Percentiles rank a stretch among this genome's conserved stretches.
Evolutionary conservation across 1,284 basidiomycete genomes (phyloP).

Genomic region (Vanrija pseudolonga): DNA sequence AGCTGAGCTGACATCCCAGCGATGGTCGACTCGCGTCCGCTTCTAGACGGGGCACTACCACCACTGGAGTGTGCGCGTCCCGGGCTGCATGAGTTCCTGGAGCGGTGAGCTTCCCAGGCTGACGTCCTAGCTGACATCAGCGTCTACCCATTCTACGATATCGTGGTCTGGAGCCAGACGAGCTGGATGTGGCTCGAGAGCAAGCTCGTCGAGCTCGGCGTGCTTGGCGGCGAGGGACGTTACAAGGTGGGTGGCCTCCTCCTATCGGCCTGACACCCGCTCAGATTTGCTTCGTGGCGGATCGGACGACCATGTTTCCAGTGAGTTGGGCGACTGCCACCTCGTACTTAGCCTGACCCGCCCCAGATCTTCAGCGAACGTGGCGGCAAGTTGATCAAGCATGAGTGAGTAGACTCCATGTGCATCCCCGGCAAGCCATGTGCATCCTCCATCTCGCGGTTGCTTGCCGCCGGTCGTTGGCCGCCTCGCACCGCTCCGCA

Average conservation of each 20-base stretch:
- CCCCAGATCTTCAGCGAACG: slow-evolving; percentile 59
- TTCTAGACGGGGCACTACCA: slow-evolving; percentile 71
- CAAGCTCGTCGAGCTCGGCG: slow-evolving; percentile 80
- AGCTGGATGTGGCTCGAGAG: slow-evolving; percentile 89
- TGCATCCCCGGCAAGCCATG: too few species aligned
- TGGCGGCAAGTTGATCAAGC: slow-evolving; percentile 69
- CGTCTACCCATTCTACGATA: slow-evolving; percentile 76
- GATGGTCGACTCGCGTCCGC: slow-evolving; percentile 75
- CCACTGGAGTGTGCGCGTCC: slow-evolving; percentile 76
- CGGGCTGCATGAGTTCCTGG: slow-evolving; percentile 74
- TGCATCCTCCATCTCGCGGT: too few species aligned
- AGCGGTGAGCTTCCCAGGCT: slow-evolving; percentile 20
- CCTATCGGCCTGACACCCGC: not conserved
- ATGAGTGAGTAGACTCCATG: slow-evolving; percentile 51
- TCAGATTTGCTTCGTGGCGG: slow-evolving; percentile 59
- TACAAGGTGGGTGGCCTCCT: slow-evolving; percentile 59
- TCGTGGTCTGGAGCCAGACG: slow-evolving; percentile 76
- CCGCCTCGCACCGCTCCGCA: not conserved
- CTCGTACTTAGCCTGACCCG: not conserved
- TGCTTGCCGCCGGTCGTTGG: too few species aligned
- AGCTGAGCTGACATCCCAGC: slow-evolving; percentile 51
- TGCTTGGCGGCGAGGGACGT: slow-evolving; percentile 64
- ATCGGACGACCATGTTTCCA: slow-evolving; percentile 84
- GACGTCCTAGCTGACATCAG: slow-evolving; percentile 36
- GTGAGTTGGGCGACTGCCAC: slow-evolving; percentile 54